Conservation (phyloP, 2,329 filamentous ascomycete species). For the Neofusicoccum sp. region DNA sequence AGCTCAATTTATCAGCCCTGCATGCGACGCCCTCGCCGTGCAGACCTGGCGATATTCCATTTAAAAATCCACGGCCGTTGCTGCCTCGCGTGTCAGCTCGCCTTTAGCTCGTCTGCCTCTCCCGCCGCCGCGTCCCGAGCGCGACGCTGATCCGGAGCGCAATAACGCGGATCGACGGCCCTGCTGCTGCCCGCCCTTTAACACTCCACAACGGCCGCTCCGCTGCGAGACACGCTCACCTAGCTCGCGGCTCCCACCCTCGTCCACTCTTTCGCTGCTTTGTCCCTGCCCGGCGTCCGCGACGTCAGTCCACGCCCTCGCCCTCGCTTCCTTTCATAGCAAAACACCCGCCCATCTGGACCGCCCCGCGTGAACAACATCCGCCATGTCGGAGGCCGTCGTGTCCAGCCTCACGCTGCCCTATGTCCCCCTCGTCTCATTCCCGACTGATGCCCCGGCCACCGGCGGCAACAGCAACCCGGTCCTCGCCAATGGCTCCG, state of each 20-base stretch:
- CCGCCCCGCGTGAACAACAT: background rate
- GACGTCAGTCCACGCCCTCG: background rate
- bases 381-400: conserved; percentile 28
- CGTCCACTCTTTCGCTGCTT: background rate
- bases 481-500: background rate
- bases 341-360: background rate
- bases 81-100: conserved; percentile 13
- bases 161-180: conserved; percentile 4
- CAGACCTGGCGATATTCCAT: background rate
- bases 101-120: conserved; percentile 1
- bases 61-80: conserved; percentile 1
- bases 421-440: conserved; percentile 34
- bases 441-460: conserved; percentile 57
- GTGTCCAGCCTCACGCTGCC: conserved; percentile 31
- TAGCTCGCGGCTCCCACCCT: background rate
- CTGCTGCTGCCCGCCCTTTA: conserved; percentile 6
- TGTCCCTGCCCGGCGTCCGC: background rate
- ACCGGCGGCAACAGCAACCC: conserved; percentile 66
- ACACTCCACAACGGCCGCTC: conserved; percentile 6
- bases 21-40: background rate
- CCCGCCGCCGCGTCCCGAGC: background rate
- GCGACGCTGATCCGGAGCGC: conserved; percentile 8
- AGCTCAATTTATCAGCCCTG: background rate
- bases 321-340: background rate
- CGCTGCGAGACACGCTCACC: background rate